Evolutionary conservation across 345 rosid species (phyloP).

Genomic region (Xanthoceras sorbifolium): DNA sequence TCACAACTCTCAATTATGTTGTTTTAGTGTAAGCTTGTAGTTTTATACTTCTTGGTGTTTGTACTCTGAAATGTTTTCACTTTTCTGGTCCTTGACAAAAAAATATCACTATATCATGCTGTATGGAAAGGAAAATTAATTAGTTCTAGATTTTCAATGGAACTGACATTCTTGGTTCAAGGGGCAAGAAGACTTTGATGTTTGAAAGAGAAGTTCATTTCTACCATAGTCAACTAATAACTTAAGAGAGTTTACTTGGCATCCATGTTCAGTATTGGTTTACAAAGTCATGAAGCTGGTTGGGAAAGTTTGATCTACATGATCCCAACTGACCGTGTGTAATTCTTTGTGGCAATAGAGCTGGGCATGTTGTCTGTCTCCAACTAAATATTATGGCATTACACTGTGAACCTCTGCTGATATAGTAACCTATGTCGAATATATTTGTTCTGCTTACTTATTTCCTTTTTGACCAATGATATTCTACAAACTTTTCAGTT

Average conservation of each 20-base stretch:
- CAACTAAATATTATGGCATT: background rate
- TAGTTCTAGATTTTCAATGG: background rate
- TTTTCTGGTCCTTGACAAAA: background rate
- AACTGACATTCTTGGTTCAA: background rate
- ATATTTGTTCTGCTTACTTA: background rate
- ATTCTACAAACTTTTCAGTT: background rate
- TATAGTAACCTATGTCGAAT: background rate
- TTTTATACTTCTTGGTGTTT: background rate
- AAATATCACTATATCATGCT: background rate
- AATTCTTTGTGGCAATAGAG: background rate
- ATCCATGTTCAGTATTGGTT: background rate
- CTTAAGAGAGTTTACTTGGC: background rate
- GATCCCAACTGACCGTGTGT: background rate
- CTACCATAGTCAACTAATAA: background rate
- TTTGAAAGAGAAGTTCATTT: background rate
- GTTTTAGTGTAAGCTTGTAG: constrained; percentile 6
- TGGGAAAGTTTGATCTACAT: background rate
- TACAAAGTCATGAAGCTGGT: background rate
- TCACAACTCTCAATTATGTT: background rate
- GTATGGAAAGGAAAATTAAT: background rate
- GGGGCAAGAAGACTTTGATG: background rate
- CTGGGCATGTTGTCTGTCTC: background rate
- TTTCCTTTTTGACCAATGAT: background rate
- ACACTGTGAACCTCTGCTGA: background rate
- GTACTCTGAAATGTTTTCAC: background rate